These are phyloP conservation scores for Mercurialis annua DNA, from an alignment of 345 rosid species.

Conservation along the genomic window DNA sequence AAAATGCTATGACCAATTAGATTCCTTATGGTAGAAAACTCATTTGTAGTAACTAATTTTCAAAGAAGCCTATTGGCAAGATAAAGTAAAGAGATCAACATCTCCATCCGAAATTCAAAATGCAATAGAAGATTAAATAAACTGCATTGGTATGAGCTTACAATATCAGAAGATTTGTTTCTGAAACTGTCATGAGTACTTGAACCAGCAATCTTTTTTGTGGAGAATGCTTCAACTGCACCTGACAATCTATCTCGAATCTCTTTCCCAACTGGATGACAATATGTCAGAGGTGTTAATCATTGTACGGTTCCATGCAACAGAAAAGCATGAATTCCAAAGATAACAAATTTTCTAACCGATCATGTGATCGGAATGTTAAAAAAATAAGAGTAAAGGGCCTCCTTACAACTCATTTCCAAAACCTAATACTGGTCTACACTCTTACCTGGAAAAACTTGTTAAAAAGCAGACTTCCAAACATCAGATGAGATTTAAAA, in stretches of 20 bases:
- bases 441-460: neutral
- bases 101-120: slow-evolving; percentile 1
- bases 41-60: neutral
- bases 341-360: neutral
- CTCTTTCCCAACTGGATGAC: slow-evolving; percentile 66
- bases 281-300: neutral
- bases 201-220: slow-evolving; percentile 56
- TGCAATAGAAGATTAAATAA: neutral
- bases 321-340: neutral
- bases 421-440: neutral
- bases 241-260: slow-evolving; percentile 74
- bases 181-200: slow-evolving; percentile 54
- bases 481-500: neutral
- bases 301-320: neutral
- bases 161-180: slow-evolving; percentile 45
- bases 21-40: neutral
- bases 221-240: slow-evolving; percentile 74
- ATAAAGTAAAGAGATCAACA: neutral
- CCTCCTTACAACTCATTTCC: neutral
- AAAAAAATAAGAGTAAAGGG: neutral
- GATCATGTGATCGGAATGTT: neutral
- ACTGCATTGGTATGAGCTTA: slow-evolving; percentile 17
- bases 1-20: neutral
- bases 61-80: neutral
- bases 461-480: neutral